A percentile compares a stretch with the other conserved stretches of the same genome.
Conservation (phyloP, 2,329 filamentous ascomycete genomes). For the Epicoccum sorghinum region DNA sequence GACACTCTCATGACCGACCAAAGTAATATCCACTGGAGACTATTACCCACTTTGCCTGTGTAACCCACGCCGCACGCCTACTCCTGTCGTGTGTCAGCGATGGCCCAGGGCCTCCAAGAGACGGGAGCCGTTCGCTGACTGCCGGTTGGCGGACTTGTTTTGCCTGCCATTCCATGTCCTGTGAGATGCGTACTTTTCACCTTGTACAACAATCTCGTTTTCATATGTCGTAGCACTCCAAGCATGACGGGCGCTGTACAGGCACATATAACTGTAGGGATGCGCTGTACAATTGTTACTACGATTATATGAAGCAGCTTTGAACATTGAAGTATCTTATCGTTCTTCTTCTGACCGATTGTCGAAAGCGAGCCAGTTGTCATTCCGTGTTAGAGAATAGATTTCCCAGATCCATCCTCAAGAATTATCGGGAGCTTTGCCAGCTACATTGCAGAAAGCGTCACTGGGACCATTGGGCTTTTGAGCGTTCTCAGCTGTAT, state of each 20-base stretch:
- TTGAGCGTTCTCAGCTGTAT: neutral
- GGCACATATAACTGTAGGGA: slow-evolving; percentile 34
- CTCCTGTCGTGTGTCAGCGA: slow-evolving; percentile 38
- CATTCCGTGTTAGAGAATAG: neutral
- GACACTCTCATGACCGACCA: slow-evolving; percentile 22
- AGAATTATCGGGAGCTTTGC: neutral
- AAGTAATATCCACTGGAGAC: slow-evolving; percentile 26
- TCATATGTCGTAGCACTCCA: slow-evolving; percentile 40
- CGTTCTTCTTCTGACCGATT: neutral
- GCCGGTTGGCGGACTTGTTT: slow-evolving; percentile 21
- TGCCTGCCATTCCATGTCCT: slow-evolving; percentile 32
- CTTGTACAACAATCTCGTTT: slow-evolving; percentile 37
- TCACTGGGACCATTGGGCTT: neutral
- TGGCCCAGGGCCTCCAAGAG: slow-evolving; percentile 21
- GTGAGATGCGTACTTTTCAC: slow-evolving; percentile 32
- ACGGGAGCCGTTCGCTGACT: slow-evolving; percentile 30
- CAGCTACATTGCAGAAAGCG: neutral
- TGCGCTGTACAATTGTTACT: slow-evolving; percentile 27
- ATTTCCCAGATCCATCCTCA: neutral
- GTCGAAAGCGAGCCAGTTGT: neutral
- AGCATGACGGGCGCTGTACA: slow-evolving; percentile 38
- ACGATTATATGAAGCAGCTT: slow-evolving; percentile 1
- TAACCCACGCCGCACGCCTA: slow-evolving; percentile 35
- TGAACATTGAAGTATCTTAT: neutral
- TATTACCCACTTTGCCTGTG: slow-evolving; percentile 29